A percentile compares a stretch with the other conserved stretches of the same genome.
Conservation (phyloP, 2,329 filamentous ascomycete genomes). For the Diplodia scrobiculata region DNA sequence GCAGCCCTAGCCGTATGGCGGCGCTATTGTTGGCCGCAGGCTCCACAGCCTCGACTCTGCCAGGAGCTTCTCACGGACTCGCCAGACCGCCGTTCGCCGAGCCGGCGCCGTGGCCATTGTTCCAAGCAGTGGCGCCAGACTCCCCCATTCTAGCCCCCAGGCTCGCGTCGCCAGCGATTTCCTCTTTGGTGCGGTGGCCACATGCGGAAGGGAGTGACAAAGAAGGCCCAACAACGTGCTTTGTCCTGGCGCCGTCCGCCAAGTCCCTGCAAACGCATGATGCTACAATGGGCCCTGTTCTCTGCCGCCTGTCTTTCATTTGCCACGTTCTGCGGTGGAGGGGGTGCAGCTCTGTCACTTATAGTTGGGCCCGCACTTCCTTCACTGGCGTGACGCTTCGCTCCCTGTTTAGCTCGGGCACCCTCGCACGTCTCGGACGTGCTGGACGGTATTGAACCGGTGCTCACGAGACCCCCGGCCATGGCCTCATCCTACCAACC, state of each 20-base stretch:
- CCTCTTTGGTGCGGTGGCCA: background rate
- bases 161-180: background rate
- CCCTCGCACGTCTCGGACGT: background rate
- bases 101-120: background rate
- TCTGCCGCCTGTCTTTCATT: background rate
- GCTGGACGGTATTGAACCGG: background rate
- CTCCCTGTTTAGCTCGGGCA: constrained; percentile 19
- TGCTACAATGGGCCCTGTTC: background rate
- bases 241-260: background rate
- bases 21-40: background rate
- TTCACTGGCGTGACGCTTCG: background rate
- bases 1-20: background rate
- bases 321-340: background rate
- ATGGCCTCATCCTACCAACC: background rate
- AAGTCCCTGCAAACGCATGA: background rate
- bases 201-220: constrained; percentile 8
- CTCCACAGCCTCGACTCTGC: background rate
- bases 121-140: background rate
- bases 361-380: background rate
- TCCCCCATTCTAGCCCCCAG: background rate
- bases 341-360: background rate
- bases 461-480: background rate
- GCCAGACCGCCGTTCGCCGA: constrained; percentile 1
- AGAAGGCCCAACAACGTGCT: background rate
- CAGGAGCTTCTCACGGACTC: background rate